Base-by-base conservation (phyloP, 352 stramenopile species). In the Phytophthora palmivora region DNA sequence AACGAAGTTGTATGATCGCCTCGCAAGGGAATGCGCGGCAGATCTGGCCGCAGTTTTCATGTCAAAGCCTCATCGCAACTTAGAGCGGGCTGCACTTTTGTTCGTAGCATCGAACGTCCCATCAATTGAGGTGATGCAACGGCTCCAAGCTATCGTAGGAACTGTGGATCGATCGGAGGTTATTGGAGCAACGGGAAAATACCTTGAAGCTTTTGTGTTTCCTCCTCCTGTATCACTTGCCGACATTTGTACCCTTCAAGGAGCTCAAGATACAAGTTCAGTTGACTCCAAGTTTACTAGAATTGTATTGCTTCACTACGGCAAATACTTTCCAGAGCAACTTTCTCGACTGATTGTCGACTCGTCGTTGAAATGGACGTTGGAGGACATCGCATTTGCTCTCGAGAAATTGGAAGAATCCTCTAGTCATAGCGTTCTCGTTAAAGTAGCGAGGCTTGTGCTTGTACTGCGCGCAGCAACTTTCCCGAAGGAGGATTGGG, bases 121-220 rank as follows among this genome's bases (percentile, higher is more conserved):
- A 0, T 83, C 79, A 0, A 73, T 72, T 37, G 72, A 86, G 26
- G 84, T 94, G 2, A 70, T 94, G 52, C 58, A 84, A 18, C 57
- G 67, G 11, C 77, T 94, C 11, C 61, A 89, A 18, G 64, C 68
- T 11, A 67, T 93, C 12, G 69, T 84, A 8, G 75, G 74, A 0
- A 46, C 61, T 10, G 69, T 73, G 22, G 72, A 84, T 55, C 63
- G 74, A 22, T 57, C 67, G n/a, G 67, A 91, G 43, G 80, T 91
- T 11, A 76, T 87, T 16, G 49, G 62, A 24, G 84, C 80, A 2
- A 91, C 78, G 9, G 74, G 75, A 0, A 77, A 80, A 42, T 95
- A 95, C 53, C 45, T 95, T 3, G 84, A 95, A 48, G 84, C 81
- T 10, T 91, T 92, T 26, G 75, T 92, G 21, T 95, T 94, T 45